These are phyloP conservation scores for Fraxinus quadrangulata DNA, from an alignment of 257 asterid species.

Conservation along the genomic window DNA sequence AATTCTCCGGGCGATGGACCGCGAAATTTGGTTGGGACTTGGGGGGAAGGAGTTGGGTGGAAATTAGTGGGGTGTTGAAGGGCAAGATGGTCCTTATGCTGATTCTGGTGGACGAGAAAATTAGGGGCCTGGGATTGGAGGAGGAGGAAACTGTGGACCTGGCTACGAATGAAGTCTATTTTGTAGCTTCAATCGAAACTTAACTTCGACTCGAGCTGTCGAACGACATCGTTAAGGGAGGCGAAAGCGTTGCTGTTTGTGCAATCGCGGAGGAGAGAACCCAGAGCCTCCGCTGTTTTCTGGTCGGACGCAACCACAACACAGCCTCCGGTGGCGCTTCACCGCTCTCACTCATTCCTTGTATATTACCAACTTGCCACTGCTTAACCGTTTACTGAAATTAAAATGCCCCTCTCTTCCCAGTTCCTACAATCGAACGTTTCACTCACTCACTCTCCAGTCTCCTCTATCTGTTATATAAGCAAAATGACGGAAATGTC, in stretches of 20 bases:
- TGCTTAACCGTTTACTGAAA: slow-evolving; percentile 26
- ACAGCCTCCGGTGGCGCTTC: slow-evolving; percentile 31
- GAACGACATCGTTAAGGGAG: slow-evolving; percentile 62
- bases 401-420: slow-evolving; percentile 9
- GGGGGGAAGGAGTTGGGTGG: slow-evolving; percentile 29
- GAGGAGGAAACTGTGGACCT: slow-evolving; percentile 59
- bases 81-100: slow-evolving; percentile 43
- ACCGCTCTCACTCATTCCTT: slow-evolving; percentile 47
- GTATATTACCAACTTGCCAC: slow-evolving; percentile 15
- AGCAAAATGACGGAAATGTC: slow-evolving; percentile 13
- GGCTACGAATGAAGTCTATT: slow-evolving; percentile 60
- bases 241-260: slow-evolving; percentile 34
- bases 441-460: background rate
- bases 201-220: slow-evolving; percentile 59
- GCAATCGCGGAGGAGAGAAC: slow-evolving; percentile 53
- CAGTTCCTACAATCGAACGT: background rate
- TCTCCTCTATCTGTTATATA: background rate
- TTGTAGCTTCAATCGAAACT: slow-evolving; percentile 56
- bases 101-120: slow-evolving; percentile 34
- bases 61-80: slow-evolving; percentile 43
- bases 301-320: slow-evolving; percentile 56
- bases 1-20: slow-evolving; percentile 42
- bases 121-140: slow-evolving; percentile 37
- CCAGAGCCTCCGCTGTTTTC: slow-evolving; percentile 63
- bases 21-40: slow-evolving; percentile 41